A percentile compares a stretch with the other conserved stretches of the same genome.
These are phyloP conservation scores for Castanospermum australe DNA, from an alignment of 306 rosid species.

Conservation along the genomic window DNA sequence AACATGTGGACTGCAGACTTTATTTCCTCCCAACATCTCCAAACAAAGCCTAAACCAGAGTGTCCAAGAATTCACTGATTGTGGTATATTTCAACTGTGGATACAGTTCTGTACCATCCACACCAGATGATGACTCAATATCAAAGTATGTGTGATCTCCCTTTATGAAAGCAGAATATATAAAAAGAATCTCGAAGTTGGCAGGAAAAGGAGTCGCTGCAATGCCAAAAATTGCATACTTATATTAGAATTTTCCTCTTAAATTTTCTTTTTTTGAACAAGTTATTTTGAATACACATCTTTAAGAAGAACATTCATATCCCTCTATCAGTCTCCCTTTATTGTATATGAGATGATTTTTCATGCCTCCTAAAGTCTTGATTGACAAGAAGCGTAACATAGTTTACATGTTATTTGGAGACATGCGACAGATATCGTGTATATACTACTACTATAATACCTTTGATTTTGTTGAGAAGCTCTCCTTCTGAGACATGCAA, in stretches of 20 bases:
- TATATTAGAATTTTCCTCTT: neutral
- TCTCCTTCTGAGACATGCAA: slow-evolving; percentile 57
- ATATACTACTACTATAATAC: slow-evolving; percentile 32
- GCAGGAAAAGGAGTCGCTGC: slow-evolving; percentile 73
- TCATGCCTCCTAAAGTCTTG: neutral
- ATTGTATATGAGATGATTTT: neutral
- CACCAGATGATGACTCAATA: slow-evolving; percentile 54
- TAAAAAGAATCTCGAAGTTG: slow-evolving; percentile 54
- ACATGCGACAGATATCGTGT: neutral
- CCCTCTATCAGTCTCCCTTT: neutral
- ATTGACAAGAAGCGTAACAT: slow-evolving; percentile 4
- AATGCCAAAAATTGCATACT: slow-evolving; percentile 9
- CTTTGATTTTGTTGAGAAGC: slow-evolving; percentile 59
- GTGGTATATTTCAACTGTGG: slow-evolving; percentile 66
- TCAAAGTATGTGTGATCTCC: slow-evolving; percentile 87
- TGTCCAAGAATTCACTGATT: slow-evolving; percentile 59
- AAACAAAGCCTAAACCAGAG: slow-evolving; percentile 36
- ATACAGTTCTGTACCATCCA: slow-evolving; percentile 61
- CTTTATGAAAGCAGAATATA: slow-evolving; percentile 77
- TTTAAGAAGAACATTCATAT: neutral
- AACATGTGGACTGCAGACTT: neutral
- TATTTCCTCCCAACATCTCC: neutral
- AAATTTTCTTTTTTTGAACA: neutral
- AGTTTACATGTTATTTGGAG: neutral
- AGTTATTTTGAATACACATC: neutral